Evolutionary conservation across 805 yeast genomes (phyloP).

Genomic region (Candida endomychidarum): DNA sequence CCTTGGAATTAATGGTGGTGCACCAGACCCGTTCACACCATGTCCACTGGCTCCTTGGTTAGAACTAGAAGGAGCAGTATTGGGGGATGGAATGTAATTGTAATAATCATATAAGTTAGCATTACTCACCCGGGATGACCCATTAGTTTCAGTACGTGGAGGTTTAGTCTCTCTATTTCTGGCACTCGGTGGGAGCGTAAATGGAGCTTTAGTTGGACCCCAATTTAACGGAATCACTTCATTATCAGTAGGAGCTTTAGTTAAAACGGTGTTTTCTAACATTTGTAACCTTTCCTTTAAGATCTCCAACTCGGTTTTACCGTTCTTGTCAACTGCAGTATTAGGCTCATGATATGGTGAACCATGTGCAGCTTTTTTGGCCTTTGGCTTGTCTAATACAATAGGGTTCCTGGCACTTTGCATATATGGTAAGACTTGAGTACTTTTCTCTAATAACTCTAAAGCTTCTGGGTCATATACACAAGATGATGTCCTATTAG

Average conservation of each 20-base stretch:
- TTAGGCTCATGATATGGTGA: no score
- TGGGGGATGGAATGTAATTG: neutral
- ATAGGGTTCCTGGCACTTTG: slow-evolving; percentile 17
- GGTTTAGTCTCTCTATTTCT: neutral
- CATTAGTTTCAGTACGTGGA: neutral
- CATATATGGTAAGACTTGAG: slow-evolving; percentile 11
- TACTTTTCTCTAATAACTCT: neutral
- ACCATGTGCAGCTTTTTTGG: no score
- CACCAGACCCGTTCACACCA: no score
- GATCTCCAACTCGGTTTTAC: slow-evolving; percentile 18
- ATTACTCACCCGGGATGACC: no score
- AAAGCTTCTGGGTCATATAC: slow-evolving; percentile 16
- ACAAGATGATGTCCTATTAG: slow-evolving; percentile 20
- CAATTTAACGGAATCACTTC: slow-evolving; percentile 9
- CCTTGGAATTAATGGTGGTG: neutral
- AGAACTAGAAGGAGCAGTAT: neutral
- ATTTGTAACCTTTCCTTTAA: slow-evolving; percentile 20
- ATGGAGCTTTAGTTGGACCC: neutral
- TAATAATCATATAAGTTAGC: no score
- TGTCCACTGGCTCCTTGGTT: neutral
- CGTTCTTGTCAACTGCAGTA: no score
- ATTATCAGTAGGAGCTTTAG: neutral
- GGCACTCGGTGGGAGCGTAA: slow-evolving; percentile 1
- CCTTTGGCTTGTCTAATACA: neutral
- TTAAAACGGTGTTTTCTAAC: slow-evolving; percentile 15